Conservation (phyloP, 768 basidiomycete species). For the Russula sp. region DNA sequence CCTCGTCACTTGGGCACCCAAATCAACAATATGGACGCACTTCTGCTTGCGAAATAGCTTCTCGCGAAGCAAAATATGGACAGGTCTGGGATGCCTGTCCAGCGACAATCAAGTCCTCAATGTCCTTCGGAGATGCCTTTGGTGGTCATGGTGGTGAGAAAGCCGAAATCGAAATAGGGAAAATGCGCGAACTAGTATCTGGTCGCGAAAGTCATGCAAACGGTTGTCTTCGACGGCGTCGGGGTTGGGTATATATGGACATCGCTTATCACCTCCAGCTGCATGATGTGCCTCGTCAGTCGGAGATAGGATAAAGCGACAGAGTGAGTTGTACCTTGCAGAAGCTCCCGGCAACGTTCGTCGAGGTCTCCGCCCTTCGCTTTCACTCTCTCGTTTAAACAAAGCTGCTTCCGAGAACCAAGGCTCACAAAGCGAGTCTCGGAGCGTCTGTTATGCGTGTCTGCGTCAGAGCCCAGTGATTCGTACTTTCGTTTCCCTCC, state of each 20-base stretch:
- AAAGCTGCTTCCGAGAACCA: conserved; percentile 85
- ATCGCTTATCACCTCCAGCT: conserved; percentile 62
- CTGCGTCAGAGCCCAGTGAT: conserved; percentile 16
- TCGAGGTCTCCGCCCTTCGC: conserved; percentile 64
- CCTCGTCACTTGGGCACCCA: neutral
- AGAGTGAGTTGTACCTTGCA: conserved; percentile 42
- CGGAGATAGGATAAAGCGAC: neutral
- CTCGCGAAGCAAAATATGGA: conserved; percentile 88
- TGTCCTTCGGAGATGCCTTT: conserved; percentile 85
- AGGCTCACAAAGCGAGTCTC: conserved; percentile 68
- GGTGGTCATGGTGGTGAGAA: neutral
- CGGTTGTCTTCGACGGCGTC: conserved; percentile 48
- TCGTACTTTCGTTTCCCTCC: conserved; percentile 5
- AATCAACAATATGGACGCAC: conserved; percentile 31
- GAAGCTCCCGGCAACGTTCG: conserved; percentile 78
- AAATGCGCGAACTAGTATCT: conserved; percentile 56
- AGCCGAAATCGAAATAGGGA: neutral
- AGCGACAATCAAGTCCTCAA: conserved; percentile 78
- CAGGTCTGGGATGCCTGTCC: conserved; percentile 69
- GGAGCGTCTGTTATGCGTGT: conserved; percentile 21
- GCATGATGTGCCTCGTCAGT: neutral
- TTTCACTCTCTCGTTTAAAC: conserved; percentile 79
- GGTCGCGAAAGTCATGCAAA: conserved; percentile 81
- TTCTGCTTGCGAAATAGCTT: conserved; percentile 87
- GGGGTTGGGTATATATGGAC: conserved; percentile 63